Base-by-base conservation (phyloP, 2,329 filamentous ascomycete species). In the Exophiala bonariae region DNA sequence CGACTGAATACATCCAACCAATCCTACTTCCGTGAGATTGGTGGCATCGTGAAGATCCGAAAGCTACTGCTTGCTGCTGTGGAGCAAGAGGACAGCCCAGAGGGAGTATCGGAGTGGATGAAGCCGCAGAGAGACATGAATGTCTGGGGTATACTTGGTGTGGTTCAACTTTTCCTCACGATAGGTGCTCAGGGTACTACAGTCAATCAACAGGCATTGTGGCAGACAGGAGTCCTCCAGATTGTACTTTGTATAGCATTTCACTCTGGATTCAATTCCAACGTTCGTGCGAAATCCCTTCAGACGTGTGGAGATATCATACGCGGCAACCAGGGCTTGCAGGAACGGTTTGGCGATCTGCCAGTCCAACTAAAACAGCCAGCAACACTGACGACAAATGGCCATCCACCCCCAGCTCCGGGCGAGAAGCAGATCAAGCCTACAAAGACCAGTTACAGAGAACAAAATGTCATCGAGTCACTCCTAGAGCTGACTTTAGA, bases 1-100 rank as follows among this genome's bases (percentile, higher is more conserved):
- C 82, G 86, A 26, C 80, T 90, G 59, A 97, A 97, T 63, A 75
- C 84, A 2, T 93, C 91, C 2, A 99, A 99, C 62, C 93, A 99
- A 67, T 89, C 89, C 9, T 83, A 92, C 46, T 97, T 99, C 66
- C 81, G 92, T 47, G 93, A 99, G 65, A 92, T 88, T 35, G 90
- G 89, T 1, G 91, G 86, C 61, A 82, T 95, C 11, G 77, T 80
- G 17, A 85, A 83, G 57, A 74, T 96, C 38, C 79, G 84, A 13
- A 78, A 79, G 30, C 74, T 97, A 26, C 74, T 96, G 16, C 77
- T 70, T n/a, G 73, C 77, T 66, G 73, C 79, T 60, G 76, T 79
- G 55, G 70, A 78, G 57, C 74, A 77, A 47, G 70, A 75, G 46
- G 71, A 76, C 14, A 47, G 49, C 11, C 76, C 76, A 18, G 75